Base-by-base conservation (phyloP, 192 early-diverging fungal species). In the Allomyces macrogynus region DNA sequence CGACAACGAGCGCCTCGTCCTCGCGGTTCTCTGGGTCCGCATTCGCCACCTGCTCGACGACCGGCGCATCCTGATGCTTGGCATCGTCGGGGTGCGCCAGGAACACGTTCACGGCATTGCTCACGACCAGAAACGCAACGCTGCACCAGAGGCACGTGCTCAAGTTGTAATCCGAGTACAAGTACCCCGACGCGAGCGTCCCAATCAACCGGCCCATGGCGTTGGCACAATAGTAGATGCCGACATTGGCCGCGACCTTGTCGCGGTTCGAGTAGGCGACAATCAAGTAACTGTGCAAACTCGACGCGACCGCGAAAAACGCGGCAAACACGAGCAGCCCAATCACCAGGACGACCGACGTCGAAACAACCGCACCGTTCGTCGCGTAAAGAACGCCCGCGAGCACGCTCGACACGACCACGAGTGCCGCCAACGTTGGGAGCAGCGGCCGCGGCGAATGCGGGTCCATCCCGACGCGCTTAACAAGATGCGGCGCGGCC, bases 231-330 rank as follows among this genome's bases (percentile, higher is more conserved):
- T 66, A 74, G 64, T 74, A 74, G 61, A 74, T 71, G 18, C 73
- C 73, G 1, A 74, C 73, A 42, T 70, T 74, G 26, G 66, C 63
- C 10, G 73, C 69, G 1, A 74, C 67, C 64, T 74, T 74, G 49
- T 74, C 73, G 60, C 69, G 71, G 26, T 64, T 67, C 7, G 70
- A 66, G 40, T 71, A 74, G 1, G 73, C 69, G 3, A 74, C 73
- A 63, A 74, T 74, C 44, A 74, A 63, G 64, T 64, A 74, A 3
- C 70, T 71, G 60, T 74, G 73, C 10, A 74, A 27, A 4, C 70
- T 72, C 20, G 70, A 71, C 67, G 66, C 68, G 7, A 74, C 68
- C 5, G 73, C 73, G 60, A 74, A 74, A 25, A 69, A 61, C 62
- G 69, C 66, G 10, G 69, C 73, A 63, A 74, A 74, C 60, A 64